Percentiles rank a stretch among this genome's conserved stretches.
These are phyloP conservation scores for Naganishia vaughanmartiniae DNA, from an alignment of 768 basidiomycete species.

Conservation along the genomic window DNA sequence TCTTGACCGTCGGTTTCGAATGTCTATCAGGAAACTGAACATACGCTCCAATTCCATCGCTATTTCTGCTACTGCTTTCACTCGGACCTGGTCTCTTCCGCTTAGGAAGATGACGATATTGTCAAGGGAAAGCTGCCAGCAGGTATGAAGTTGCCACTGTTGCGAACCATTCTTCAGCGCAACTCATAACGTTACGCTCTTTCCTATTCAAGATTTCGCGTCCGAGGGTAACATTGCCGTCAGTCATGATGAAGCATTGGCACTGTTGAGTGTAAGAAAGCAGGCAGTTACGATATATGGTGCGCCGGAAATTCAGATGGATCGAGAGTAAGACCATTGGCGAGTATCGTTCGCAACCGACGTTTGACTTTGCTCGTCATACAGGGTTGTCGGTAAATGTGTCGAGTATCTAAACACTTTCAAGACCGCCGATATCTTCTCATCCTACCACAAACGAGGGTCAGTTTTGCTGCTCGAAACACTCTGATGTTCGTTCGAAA, in stretches of 20 bases:
- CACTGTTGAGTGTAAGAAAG: slow-evolving; percentile 21
- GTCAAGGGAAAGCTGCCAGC: slow-evolving; percentile 18
- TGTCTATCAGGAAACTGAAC: slow-evolving; percentile 1
- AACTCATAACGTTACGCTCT: neutral
- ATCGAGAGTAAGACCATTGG: slow-evolving; percentile 16
- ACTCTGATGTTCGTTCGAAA: neutral
- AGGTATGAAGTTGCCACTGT: slow-evolving; percentile 6
- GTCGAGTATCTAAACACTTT: slow-evolving; percentile 21
- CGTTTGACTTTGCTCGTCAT: neutral
- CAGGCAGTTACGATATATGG: slow-evolving; percentile 16
- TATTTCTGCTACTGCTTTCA: neutral
- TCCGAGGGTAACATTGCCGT: slow-evolving; percentile 24
- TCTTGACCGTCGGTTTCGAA: neutral
- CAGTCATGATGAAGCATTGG: slow-evolving; percentile 20
- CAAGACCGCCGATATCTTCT: slow-evolving; percentile 24
- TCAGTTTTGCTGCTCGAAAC: neutral
- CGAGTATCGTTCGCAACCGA: neutral
- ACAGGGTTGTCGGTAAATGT: slow-evolving; percentile 17
- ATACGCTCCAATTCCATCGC: neutral
- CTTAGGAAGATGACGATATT: slow-evolving; percentile 16
- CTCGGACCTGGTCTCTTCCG: neutral
- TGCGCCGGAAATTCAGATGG: slow-evolving; percentile 19
- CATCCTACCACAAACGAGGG: slow-evolving; percentile 22
- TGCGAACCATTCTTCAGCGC: neutral
- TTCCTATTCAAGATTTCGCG: slow-evolving; percentile 12